These are phyloP conservation scores for Schizothecium vesticola DNA, from an alignment of 495 filamentous ascomycete species.

Conservation along the genomic window DNA sequence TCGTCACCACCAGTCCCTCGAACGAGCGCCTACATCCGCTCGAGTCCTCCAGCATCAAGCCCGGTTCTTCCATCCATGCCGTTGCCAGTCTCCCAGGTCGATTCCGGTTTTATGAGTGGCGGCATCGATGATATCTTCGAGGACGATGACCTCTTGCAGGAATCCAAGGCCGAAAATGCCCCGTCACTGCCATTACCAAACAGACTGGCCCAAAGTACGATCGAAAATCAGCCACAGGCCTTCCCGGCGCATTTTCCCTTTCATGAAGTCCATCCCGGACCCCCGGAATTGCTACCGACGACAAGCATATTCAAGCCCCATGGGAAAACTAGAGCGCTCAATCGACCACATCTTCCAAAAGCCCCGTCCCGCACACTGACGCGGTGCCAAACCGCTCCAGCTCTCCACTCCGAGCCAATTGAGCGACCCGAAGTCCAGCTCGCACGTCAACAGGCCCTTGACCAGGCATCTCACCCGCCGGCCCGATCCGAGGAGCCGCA, in stretches of 20 bases:
- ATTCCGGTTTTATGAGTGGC: slow-evolving; percentile 80
- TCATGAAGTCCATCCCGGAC: slow-evolving; percentile 38
- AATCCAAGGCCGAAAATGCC: not conserved
- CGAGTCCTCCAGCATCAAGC: slow-evolving; percentile 61
- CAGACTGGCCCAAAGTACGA: slow-evolving; percentile 10
- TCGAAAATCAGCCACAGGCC: slow-evolving; percentile 6
- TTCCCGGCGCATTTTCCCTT: slow-evolving; percentile 30
- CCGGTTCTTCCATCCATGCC: slow-evolving; percentile 64
- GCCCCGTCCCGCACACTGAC: slow-evolving; percentile 18
- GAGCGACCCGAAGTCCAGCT: slow-evolving; percentile 1
- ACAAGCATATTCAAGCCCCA: slow-evolving; percentile 41
- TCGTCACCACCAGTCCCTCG: slow-evolving; percentile 75
- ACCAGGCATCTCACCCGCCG: not conserved
- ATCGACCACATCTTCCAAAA: slow-evolving; percentile 17
- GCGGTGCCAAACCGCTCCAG: slow-evolving; percentile 25
- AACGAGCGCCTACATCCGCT: slow-evolving; percentile 38
- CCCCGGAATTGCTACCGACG: slow-evolving; percentile 41
- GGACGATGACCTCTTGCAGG: slow-evolving; percentile 29
- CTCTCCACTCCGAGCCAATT: slow-evolving; percentile 9
- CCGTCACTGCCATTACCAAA: slow-evolving; percentile 9
- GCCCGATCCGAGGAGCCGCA: not conserved
- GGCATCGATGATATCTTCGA: slow-evolving; percentile 55
- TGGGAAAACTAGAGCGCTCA: slow-evolving; percentile 23
- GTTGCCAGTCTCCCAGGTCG: slow-evolving; percentile 41
- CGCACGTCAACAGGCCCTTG: slow-evolving; percentile 1